These are phyloP conservation scores for Zarea fungicola DNA, from an alignment of 2,329 filamentous ascomycete species.

Conservation along the genomic window DNA sequence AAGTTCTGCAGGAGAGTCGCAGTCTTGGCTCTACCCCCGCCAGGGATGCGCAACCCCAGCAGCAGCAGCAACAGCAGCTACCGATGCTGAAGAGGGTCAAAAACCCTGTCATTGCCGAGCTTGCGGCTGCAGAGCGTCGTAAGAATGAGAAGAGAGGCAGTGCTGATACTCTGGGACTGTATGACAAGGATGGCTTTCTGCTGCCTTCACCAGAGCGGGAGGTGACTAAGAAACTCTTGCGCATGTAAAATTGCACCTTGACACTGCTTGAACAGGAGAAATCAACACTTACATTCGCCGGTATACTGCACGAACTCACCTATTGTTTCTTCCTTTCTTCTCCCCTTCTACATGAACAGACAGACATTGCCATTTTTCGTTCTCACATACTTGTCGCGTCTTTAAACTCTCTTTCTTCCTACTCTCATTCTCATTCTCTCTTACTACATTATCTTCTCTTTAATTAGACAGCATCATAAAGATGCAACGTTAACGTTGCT, in stretches of 20 bases:
- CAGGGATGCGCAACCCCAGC: background rate
- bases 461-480: background rate
- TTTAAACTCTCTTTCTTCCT: too few relatives aligned
- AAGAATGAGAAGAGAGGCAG: conserved; percentile 24
- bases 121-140: conserved; percentile 19
- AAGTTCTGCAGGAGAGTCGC: background rate
- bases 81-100: conserved; percentile 8
- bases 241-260: conserved; percentile 20
- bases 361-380: too few relatives aligned
- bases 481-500: too few relatives aligned
- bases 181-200: conserved; percentile 43
- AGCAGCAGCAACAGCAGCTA: background rate
- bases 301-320: background rate
- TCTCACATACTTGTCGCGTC: too few relatives aligned
- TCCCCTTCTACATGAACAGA: background rate
- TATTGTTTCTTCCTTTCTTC: background rate
- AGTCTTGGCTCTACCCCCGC: background rate
- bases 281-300: background rate
- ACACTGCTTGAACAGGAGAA: background rate
- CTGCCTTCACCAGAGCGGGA: conserved; percentile 36
- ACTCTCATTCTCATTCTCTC: too few relatives aligned
- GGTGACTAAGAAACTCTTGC: conserved; percentile 20
- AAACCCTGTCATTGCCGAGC: conserved; percentile 23
- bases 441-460: too few relatives aligned
- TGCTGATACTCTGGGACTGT: conserved; percentile 37